These are phyloP conservation scores for Pterulicium gracile DNA, from an alignment of 1,284 basidiomycete genomes.

Conservation along the genomic window DNA sequence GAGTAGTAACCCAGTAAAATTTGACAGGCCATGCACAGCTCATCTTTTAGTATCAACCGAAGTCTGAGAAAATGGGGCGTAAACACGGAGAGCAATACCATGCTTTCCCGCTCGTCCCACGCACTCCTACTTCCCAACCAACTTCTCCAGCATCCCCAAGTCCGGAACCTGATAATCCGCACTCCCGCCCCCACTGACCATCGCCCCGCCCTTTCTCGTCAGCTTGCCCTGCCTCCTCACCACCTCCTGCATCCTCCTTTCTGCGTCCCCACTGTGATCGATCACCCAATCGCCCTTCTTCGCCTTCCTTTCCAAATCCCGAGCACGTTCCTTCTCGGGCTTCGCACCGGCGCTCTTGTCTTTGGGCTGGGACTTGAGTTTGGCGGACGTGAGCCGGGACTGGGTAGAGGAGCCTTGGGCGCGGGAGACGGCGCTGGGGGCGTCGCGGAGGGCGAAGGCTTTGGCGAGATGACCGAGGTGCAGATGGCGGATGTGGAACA, in stretches of 20 bases:
- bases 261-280: constrained; percentile 48
- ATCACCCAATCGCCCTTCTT: constrained; percentile 15
- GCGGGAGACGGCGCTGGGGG: constrained; percentile 62
- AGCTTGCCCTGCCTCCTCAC: constrained; percentile 80
- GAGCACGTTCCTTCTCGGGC: constrained; percentile 10
- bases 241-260: constrained; percentile 80
- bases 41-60: too few species aligned
- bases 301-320: constrained; percentile 15
- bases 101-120: too few species aligned
- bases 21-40: too few species aligned
- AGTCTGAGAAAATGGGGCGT: too few species aligned
- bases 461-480: constrained; percentile 97
- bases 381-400: constrained; percentile 18
- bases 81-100: too few species aligned
- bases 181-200: constrained; percentile 56
- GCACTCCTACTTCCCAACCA: constrained; percentile 4
- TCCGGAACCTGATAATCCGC: constrained; percentile 70
- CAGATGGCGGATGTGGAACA: constrained; percentile 90
- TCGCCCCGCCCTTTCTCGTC: constrained; percentile 70
- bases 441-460: constrained; percentile 90
- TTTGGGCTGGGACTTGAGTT: constrained; percentile 11
- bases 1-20: too few species aligned
- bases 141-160: constrained; percentile 1
- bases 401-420: neutral
- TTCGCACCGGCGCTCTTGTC: constrained; percentile 9